Conservation (phyloP, 2,329 filamentous ascomycete species). For the Penicillium sp. region DNA sequence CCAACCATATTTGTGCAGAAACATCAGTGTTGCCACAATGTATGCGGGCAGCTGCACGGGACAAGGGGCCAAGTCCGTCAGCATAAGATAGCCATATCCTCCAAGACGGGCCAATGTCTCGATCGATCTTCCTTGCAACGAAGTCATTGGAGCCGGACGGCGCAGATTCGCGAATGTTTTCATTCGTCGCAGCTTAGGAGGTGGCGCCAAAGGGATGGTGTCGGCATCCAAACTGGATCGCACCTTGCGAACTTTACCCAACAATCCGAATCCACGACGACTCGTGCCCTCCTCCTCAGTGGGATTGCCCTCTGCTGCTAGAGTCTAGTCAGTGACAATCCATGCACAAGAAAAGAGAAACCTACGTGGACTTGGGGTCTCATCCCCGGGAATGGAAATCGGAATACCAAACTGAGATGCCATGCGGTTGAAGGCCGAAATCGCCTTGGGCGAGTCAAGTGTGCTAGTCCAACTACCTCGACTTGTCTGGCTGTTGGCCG, state of each 20-base stretch:
- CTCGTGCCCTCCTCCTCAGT: constrained; percentile 4
- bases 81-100: constrained; percentile 40
- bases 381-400: constrained; percentile 15
- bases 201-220: constrained; percentile 13
- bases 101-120: constrained; percentile 45
- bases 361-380: constrained; percentile 10
- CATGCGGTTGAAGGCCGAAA: constrained; percentile 32
- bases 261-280: constrained; percentile 21
- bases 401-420: constrained; percentile 24
- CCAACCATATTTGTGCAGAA: constrained; percentile 29
- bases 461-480: constrained; percentile 9
- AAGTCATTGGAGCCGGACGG: constrained; percentile 30
- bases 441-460: constrained; percentile 27
- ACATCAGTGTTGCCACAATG: constrained; percentile 42
- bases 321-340: neutral
- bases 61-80: constrained; percentile 38
- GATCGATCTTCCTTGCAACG: constrained; percentile 37
- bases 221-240: constrained; percentile 34
- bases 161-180: constrained; percentile 39
- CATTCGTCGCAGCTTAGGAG: constrained; percentile 35
- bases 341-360: neutral
- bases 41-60: constrained; percentile 43
- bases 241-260: constrained; percentile 35
- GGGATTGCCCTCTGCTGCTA: neutral
- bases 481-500: neutral